phyloP scores from a whole-genome alignment of 805 yeast species.

The Ogataea zsoltii region DNA sequence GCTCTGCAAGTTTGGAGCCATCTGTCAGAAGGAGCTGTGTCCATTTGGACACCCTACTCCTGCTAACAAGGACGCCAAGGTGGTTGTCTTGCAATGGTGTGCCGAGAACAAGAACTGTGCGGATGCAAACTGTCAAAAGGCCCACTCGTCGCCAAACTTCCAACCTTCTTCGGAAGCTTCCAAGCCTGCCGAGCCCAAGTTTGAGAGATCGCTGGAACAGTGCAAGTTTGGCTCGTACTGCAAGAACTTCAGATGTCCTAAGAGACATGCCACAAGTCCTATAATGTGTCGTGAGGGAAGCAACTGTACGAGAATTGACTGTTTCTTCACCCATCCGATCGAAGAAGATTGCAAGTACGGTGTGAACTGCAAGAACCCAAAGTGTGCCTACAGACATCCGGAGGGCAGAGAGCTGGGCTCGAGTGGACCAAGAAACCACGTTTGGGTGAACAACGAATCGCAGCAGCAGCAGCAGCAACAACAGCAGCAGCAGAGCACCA shows the following conservation, averaged over 20 bases:
- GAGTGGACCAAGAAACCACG: slow-evolving; percentile 29
- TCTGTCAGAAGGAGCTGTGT: slow-evolving; percentile 77
- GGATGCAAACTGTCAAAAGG: slow-evolving; percentile 62
- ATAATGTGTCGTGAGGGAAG: slow-evolving; percentile 82
- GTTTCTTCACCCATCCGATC: slow-evolving; percentile 81
- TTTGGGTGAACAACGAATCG: slow-evolving; percentile 33
- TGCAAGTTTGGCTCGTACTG: slow-evolving; percentile 80
- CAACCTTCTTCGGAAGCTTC: slow-evolving; percentile 28
- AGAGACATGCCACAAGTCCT: slow-evolving; percentile 77
- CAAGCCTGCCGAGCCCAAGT: slow-evolving; percentile 15
- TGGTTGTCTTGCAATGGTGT: slow-evolving; percentile 75
- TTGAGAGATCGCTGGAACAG: slow-evolving; percentile 66
- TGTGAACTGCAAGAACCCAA: slow-evolving; percentile 65
- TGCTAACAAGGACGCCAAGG: slow-evolving; percentile 71
- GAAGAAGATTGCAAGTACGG: slow-evolving; percentile 81
- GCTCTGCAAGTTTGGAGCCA: slow-evolving; percentile 73
- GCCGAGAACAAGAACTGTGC: slow-evolving; percentile 63
- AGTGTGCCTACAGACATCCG: slow-evolving; percentile 79
- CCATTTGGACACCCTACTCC: slow-evolving; percentile 94
- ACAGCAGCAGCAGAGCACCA: slow-evolving; percentile 39
- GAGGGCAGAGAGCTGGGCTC: slow-evolving; percentile 56
- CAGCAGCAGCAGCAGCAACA: slow-evolving; percentile 18
- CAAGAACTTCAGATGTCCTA: slow-evolving; percentile 75
- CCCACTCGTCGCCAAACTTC: slow-evolving; percentile 77
- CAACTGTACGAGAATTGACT: slow-evolving; percentile 75